Percentiles rank a stretch among this genome's conserved stretches.
phyloP scores from a whole-genome alignment of 495 filamentous ascomycete species.

The Penicillium steckii region DNA sequence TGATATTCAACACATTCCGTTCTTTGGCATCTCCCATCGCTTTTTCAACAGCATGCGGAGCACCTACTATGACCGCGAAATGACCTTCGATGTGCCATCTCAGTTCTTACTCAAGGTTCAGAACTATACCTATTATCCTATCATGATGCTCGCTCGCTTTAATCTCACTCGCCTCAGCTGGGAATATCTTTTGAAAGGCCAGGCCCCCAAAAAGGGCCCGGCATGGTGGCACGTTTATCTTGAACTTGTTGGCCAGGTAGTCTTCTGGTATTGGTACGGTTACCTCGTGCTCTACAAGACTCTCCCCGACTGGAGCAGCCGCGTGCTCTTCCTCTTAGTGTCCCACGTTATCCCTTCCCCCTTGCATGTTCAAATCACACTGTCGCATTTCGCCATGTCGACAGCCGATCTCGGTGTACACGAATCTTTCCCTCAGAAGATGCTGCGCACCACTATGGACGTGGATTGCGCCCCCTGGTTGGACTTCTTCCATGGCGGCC shows the following conservation, averaged over 20 bases:
- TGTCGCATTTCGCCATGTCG: slow-evolving; percentile 96
- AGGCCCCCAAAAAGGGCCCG: slow-evolving; percentile 75
- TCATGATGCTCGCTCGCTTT: slow-evolving; percentile 83
- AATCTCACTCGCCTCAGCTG: slow-evolving; percentile 87
- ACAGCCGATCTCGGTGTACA: slow-evolving; percentile 82
- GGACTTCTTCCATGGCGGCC: slow-evolving; percentile 92
- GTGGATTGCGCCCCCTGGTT: slow-evolving; percentile 94
- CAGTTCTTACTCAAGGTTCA: slow-evolving; percentile 72
- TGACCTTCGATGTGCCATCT: slow-evolving; percentile 79
- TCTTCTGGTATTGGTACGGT: slow-evolving; percentile 96
- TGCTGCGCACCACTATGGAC: slow-evolving; percentile 98
- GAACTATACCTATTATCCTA: slow-evolving; percentile 82
- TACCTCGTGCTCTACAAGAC: slow-evolving; percentile 78
- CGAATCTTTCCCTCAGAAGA: slow-evolving; percentile 94
- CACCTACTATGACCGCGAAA: slow-evolving; percentile 84
- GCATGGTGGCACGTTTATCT: slow-evolving; percentile 90
- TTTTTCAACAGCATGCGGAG: slow-evolving; percentile 76
- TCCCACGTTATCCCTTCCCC: slow-evolving; percentile 86
- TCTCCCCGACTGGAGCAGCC: slow-evolving; percentile 67
- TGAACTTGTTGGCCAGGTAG: slow-evolving; percentile 75
- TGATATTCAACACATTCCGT: slow-evolving; percentile 94
- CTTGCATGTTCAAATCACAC: slow-evolving; percentile 91
- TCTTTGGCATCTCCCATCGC: slow-evolving; percentile 88
- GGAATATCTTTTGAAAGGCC: slow-evolving; percentile 72
- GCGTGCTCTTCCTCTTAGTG: slow-evolving; percentile 76